Percentiles rank a stretch among this genome's conserved stretches.
phyloP scores from a whole-genome alignment of 805 yeast species.

The Yamadazyma philogaea region DNA sequence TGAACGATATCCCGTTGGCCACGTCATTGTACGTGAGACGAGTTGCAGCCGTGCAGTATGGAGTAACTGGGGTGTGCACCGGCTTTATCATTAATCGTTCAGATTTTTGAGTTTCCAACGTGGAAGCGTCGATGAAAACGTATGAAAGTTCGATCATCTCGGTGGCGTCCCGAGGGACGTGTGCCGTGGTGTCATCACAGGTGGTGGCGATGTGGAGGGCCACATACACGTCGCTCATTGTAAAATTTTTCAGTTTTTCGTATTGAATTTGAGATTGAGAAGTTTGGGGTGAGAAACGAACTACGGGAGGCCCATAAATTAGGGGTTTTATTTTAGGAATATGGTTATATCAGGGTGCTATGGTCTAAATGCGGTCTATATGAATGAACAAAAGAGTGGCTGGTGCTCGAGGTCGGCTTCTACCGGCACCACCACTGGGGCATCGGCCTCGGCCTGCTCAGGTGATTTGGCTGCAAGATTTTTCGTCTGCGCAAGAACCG shows the following conservation, averaged over 20 bases:
- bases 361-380: neutral
- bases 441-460: neutral
- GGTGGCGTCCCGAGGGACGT: slow-evolving; percentile 62
- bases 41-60: slow-evolving; percentile 50
- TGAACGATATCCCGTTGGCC: slow-evolving; percentile 54
- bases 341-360: neutral
- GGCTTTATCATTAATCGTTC: slow-evolving; percentile 57
- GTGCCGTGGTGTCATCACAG: slow-evolving; percentile 55
- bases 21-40: slow-evolving; percentile 61
- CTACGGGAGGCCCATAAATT: no score
- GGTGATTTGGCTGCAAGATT: neutral
- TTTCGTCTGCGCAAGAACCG: slow-evolving; percentile 1
- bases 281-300: neutral
- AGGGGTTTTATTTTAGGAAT: neutral
- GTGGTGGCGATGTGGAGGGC: slow-evolving; percentile 63
- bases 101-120: slow-evolving; percentile 41
- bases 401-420: neutral
- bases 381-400: neutral
- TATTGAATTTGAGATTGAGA: neutral
- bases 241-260: slow-evolving; percentile 1
- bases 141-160: slow-evolving; percentile 70
- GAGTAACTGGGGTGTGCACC: slow-evolving; percentile 61
- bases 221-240: slow-evolving; percentile 55
- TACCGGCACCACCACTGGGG: neutral
- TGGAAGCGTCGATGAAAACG: slow-evolving; percentile 54